These are phyloP conservation scores for Exophiala lecanii-corni DNA, from an alignment of 2,329 filamentous ascomycete species.

Conservation along the genomic window DNA sequence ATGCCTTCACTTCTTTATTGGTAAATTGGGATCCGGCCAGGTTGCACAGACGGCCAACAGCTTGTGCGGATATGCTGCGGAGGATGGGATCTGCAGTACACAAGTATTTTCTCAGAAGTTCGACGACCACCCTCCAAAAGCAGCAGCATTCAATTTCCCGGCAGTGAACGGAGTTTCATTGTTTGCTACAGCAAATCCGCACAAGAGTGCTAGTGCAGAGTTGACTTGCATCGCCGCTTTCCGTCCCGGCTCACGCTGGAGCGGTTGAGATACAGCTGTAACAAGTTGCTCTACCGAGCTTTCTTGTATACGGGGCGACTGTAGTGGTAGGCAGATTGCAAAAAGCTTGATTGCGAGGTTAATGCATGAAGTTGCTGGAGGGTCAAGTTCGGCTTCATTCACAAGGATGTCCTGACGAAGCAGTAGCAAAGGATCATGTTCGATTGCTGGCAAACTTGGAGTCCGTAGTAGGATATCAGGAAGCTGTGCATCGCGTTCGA, in stretches of 20 bases:
- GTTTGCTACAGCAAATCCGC: constrained; percentile 75
- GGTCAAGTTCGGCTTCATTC: constrained; percentile 33
- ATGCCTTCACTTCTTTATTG: constrained; percentile 79
- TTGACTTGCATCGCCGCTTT: constrained; percentile 91
- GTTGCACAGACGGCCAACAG: constrained; percentile 78
- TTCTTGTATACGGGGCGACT: constrained; percentile 87
- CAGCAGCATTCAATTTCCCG: constrained; percentile 67
- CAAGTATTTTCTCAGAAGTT: constrained; percentile 57
- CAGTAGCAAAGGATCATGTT: constrained; percentile 59
- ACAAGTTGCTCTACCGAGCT: constrained; percentile 91
- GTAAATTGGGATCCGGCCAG: constrained; percentile 84
- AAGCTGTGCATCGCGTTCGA: constrained; percentile 20
- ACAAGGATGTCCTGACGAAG: constrained; percentile 12
- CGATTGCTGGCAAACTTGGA: constrained; percentile 30
- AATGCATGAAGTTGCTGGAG: constrained; percentile 86
- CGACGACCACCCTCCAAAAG: constrained; percentile 67
- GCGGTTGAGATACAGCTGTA: constrained; percentile 67
- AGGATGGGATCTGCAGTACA: constrained; percentile 81
- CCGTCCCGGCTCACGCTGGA: constrained; percentile 81
- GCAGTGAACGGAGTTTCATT: constrained; percentile 70
- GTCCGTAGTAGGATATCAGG: constrained; percentile 22
- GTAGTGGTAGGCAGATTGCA: constrained; percentile 82
- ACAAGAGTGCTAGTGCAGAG: constrained; percentile 73
- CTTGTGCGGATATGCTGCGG: constrained; percentile 77
- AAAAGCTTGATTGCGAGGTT: constrained; percentile 93